Percentiles rank a stretch among this genome's conserved stretches.
Evolutionary conservation across 805 yeast species (phyloP).

Genomic region (Alloascoidea africana): DNA sequence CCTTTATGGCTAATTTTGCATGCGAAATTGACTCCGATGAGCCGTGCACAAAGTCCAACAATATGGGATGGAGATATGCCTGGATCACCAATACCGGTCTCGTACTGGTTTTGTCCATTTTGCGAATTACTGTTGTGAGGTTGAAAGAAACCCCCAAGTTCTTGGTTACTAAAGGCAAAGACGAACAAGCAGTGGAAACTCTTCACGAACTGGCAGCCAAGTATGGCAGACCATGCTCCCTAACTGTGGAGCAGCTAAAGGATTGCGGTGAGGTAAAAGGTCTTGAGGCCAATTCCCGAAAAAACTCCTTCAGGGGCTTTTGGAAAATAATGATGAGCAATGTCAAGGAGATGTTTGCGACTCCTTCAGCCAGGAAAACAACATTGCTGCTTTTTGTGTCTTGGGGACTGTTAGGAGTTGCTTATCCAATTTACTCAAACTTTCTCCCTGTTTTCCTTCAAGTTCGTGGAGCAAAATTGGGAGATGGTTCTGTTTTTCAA

Average conservation of each 20-base stretch:
- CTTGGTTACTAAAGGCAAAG: slow-evolving; percentile 34
- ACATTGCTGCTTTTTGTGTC: slow-evolving; percentile 30
- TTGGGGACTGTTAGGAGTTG: slow-evolving; percentile 43
- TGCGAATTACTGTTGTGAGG: slow-evolving; percentile 27
- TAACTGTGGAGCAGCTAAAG: slow-evolving; percentile 32
- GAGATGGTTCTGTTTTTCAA: slow-evolving; percentile 10
- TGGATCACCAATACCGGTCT: slow-evolving; percentile 39
- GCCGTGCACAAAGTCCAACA: slow-evolving; percentile 27
- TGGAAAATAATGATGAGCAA: too few relatives aligned
- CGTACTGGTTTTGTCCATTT: slow-evolving; percentile 30
- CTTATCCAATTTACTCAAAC: slow-evolving; percentile 41
- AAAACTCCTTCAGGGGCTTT: too few relatives aligned
- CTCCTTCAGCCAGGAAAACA: too few relatives aligned
- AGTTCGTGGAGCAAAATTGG: slow-evolving; percentile 27
- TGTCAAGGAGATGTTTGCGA: too few relatives aligned
- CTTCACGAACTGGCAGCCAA: slow-evolving; percentile 32
- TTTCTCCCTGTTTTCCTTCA: slow-evolving; percentile 38
- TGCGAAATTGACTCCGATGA: slow-evolving; percentile 27
- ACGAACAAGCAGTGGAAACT: slow-evolving; percentile 29
- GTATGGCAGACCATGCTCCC: slow-evolving; percentile 22
- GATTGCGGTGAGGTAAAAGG: slow-evolving; percentile 25
- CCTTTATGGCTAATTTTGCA: slow-evolving; percentile 32
- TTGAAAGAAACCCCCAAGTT: slow-evolving; percentile 44
- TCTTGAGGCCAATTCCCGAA: too few relatives aligned
- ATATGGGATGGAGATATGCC: slow-evolving; percentile 50